phyloP scores from a whole-genome alignment of 257 asterid genomes.

The Fraxinus cuspidata region DNA sequence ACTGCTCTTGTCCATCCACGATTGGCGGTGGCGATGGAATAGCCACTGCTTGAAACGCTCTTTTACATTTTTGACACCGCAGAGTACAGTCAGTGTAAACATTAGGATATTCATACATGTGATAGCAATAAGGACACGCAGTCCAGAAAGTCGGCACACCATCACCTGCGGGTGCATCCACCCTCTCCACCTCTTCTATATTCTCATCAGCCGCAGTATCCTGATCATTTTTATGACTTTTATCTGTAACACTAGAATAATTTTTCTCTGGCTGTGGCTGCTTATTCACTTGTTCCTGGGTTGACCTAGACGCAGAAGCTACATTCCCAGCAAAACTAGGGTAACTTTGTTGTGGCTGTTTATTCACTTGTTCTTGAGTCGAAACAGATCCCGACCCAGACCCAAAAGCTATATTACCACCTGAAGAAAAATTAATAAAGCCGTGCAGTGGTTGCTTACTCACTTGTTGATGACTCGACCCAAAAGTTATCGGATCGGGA shows the following conservation, averaged over 20 bases:
- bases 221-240: constrained; percentile 20
- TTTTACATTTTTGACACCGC: constrained; percentile 75
- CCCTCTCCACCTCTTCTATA: constrained; percentile 38
- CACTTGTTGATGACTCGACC: constrained; percentile 37
- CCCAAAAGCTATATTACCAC: constrained; percentile 35
- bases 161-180: constrained; percentile 31
- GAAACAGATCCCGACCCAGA: constrained; percentile 35
- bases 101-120: constrained; percentile 78
- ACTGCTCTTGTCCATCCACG: constrained; percentile 64
- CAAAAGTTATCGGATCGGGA: constrained; percentile 30
- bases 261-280: constrained; percentile 23
- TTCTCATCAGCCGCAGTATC: constrained; percentile 30
- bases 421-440: constrained; percentile 40
- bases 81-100: constrained; percentile 66
- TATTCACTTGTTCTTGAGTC: constrained; percentile 31
- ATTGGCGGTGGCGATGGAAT: constrained; percentile 75
- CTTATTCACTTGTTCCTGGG: constrained; percentile 28
- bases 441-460: constrained; percentile 27
- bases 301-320: constrained; percentile 30
- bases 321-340: constrained; percentile 33
- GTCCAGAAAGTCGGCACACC: constrained; percentile 63
- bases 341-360: constrained; percentile 30
- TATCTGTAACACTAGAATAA: constrained; percentile 20
- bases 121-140: constrained; percentile 85
- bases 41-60: constrained; percentile 76